Percentiles rank a stretch among this genome's conserved stretches.
phyloP scores from a whole-genome alignment of 2,329 filamentous ascomycete genomes.

The Zymoseptoria tritici region DNA sequence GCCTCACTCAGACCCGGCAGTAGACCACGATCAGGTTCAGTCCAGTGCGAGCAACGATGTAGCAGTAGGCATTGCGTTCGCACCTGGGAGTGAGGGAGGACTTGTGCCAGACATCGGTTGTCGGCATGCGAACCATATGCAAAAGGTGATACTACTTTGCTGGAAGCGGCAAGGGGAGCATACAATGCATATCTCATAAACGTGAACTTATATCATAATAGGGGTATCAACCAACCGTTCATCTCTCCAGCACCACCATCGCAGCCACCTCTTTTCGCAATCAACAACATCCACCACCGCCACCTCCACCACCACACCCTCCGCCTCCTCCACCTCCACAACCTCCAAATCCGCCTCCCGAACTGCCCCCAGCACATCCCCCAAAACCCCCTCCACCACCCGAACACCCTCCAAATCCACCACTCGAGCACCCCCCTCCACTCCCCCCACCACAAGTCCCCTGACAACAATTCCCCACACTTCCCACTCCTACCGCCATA shows the following conservation, averaged over 20 bases:
- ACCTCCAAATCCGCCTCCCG: slow-evolving; percentile 35
- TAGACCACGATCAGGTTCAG: no score
- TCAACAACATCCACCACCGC: slow-evolving; percentile 3
- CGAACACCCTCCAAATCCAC: slow-evolving; percentile 38
- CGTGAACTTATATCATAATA: background rate
- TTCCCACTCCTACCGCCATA: slow-evolving; percentile 35
- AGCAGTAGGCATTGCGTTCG: no score
- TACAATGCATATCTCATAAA: no score
- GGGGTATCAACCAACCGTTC: background rate
- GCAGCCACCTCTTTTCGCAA: background rate
- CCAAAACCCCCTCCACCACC: slow-evolving; percentile 37
- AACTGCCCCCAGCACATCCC: slow-evolving; percentile 33
- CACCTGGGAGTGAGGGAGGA: no score
- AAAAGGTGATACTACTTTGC: no score
- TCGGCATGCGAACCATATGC: no score
- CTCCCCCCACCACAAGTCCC: slow-evolving; percentile 36
- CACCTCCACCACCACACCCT: slow-evolving; percentile 9
- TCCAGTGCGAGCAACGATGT: no score
- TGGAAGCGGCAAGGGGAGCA: no score
- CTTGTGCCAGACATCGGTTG: no score
- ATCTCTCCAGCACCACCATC: background rate
- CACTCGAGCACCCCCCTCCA: slow-evolving; percentile 32
- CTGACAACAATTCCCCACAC: slow-evolving; percentile 41
- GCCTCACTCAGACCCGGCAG: no score
- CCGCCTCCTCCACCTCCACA: slow-evolving; percentile 25